Conservation (phyloP, 1,284 basidiomycete species). For the Lentinus polychrous region DNA sequence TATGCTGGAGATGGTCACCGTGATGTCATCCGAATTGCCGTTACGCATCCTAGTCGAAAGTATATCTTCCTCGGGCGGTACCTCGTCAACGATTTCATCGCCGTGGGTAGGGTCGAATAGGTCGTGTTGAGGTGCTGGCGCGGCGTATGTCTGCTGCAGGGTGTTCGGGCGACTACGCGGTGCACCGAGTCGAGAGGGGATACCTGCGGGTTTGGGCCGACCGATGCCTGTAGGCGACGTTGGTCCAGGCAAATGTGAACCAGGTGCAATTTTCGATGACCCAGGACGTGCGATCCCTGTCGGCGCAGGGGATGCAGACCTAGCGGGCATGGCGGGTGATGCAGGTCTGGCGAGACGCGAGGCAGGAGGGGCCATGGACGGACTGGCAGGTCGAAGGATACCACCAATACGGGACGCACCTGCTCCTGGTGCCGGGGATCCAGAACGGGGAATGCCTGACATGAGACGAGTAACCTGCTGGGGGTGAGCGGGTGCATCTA, state of each 20-base stretch:
- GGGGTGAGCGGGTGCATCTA: constrained; percentile 29
- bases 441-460: constrained; percentile 41
- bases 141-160: constrained; percentile 11
- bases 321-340: constrained; percentile 45
- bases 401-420: constrained; percentile 34
- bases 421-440: constrained; percentile 41
- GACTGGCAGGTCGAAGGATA: constrained; percentile 56
- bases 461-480: constrained; percentile 49
- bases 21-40: constrained; percentile 48
- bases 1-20: constrained; percentile 75
- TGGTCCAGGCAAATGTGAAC: constrained; percentile 28
- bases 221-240: constrained; percentile 41
- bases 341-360: constrained; percentile 57
- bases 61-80: constrained; percentile 14
- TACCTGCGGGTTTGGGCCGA: constrained; percentile 49
- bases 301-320: constrained; percentile 46
- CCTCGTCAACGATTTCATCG: constrained; percentile 9
- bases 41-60: constrained; percentile 14
- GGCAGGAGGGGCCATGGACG: constrained; percentile 50
- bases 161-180: constrained; percentile 38
- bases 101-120: constrained; percentile 6
- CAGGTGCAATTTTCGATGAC: constrained; percentile 35
- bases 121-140: constrained; percentile 6
- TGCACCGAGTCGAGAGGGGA: constrained; percentile 65
- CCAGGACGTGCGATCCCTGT: constrained; percentile 34